Evolutionary conservation across 2,329 filamentous ascomycete species (phyloP).

Genomic region (Trichoderma oligosporum): DNA sequence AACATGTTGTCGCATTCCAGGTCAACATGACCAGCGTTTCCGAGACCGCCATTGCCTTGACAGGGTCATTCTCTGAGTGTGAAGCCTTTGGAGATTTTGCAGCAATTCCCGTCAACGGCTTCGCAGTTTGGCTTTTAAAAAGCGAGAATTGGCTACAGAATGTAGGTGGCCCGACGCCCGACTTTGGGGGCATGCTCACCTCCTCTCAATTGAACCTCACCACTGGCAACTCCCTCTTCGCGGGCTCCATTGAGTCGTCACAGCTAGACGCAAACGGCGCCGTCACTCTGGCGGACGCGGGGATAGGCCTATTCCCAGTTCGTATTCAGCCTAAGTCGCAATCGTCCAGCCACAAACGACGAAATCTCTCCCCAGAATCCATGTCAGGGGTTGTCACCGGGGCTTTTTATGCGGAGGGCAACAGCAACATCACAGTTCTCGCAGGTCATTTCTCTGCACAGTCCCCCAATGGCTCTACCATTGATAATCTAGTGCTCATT

Average conservation of each 20-base stretch:
- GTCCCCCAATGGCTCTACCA: constrained; percentile 59
- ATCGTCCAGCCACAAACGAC: constrained; percentile 41
- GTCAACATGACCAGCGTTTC: constrained; percentile 70
- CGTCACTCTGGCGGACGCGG: constrained; percentile 57
- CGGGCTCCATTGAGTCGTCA: constrained; percentile 76
- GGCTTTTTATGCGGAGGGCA: constrained; percentile 66
- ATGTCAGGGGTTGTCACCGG: constrained; percentile 71
- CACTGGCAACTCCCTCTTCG: constrained; percentile 64
- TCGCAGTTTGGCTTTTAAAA: constrained; percentile 90
- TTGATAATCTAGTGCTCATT: constrained; percentile 80
- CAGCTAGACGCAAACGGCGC: constrained; percentile 70
- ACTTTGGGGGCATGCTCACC: constrained; percentile 69
- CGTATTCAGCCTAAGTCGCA: constrained; percentile 43
- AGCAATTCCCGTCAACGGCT: constrained; percentile 63
- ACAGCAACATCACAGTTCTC: constrained; percentile 78
- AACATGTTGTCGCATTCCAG: constrained; percentile 68
- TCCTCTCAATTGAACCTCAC: constrained; percentile 63
- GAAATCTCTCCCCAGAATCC: constrained; percentile 41
- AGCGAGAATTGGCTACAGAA: constrained; percentile 84
- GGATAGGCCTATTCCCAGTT: constrained; percentile 55
- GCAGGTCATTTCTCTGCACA: constrained; percentile 80
- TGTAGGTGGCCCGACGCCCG: constrained; percentile 59
- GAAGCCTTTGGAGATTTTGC: constrained; percentile 62
- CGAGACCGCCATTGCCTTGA: constrained; percentile 74
- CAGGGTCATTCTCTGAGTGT: constrained; percentile 73